Percentiles rank a stretch among this genome's conserved stretches.
Evolutionary conservation across 2,329 filamentous ascomycete species (phyloP).

Genomic region (Clarireedia monteithiana): DNA sequence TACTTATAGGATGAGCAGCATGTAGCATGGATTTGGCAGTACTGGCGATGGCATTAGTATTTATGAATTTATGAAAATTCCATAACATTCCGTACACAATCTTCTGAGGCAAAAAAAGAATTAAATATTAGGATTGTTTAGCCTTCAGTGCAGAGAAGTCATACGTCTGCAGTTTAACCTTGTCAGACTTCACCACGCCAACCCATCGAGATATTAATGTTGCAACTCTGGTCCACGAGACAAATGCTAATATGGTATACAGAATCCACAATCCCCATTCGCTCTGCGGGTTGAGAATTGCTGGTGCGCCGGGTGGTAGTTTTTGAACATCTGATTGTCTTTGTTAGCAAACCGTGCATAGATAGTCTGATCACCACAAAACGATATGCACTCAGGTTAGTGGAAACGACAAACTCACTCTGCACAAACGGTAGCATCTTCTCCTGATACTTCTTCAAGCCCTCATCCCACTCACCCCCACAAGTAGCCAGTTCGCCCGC

Average conservation of each 20-base stretch:
- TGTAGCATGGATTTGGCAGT: no score
- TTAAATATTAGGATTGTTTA: background rate
- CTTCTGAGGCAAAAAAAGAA: no score
- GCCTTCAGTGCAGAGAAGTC: background rate
- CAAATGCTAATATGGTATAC: background rate
- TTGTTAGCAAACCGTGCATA: background rate
- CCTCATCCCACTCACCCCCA: background rate
- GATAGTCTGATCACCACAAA: background rate
- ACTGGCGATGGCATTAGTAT: no score
- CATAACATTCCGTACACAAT: no score
- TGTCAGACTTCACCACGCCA: background rate
- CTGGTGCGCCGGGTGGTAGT: background rate
- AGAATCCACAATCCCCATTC: background rate
- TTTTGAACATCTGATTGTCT: background rate
- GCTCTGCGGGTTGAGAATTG: background rate
- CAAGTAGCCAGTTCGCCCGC: slow-evolving; percentile 34
- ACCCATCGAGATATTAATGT: background rate
- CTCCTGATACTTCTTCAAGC: background rate
- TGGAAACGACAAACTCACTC: background rate
- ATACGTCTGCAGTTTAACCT: background rate
- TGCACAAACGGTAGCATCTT: background rate
- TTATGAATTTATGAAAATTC: no score
- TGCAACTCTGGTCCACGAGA: background rate
- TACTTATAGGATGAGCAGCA: no score
- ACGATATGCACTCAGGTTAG: background rate